Conservation (phyloP, 1,284 basidiomycete genomes). For the Cutaneotrichosporon cutaneum region DNA sequence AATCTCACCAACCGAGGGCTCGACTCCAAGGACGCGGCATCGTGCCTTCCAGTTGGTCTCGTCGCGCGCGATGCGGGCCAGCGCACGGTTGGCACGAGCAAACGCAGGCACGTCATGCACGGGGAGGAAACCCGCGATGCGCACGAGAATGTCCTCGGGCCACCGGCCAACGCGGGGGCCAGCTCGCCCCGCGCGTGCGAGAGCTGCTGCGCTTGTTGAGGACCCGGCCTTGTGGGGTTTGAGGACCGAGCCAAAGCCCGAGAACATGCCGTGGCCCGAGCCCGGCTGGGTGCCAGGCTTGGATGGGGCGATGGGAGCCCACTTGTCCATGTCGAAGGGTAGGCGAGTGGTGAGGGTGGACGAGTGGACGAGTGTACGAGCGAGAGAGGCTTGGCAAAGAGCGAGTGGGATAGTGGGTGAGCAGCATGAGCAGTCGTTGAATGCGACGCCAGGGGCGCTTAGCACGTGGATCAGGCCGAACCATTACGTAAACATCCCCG, state of each 20-base stretch:
- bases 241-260: slow-evolving; percentile 56
- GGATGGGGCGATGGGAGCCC: slow-evolving; percentile 46
- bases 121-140: slow-evolving; percentile 69
- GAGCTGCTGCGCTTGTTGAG: slow-evolving; percentile 21
- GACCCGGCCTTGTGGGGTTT: slow-evolving; percentile 56
- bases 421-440: too few relatives aligned
- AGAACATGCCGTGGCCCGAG: slow-evolving; percentile 61
- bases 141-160: slow-evolving; percentile 70
- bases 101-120: slow-evolving; percentile 76
- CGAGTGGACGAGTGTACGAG: not conserved
- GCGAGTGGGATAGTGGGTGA: too few relatives aligned
- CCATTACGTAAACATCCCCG: not conserved
- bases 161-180: slow-evolving; percentile 68
- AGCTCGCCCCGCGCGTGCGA: slow-evolving; percentile 26
- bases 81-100: slow-evolving; percentile 64
- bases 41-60: slow-evolving; percentile 72
- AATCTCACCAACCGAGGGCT: slow-evolving; percentile 26
- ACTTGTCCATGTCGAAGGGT: slow-evolving; percentile 37
- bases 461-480: not conserved
- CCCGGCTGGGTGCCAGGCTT: slow-evolving; percentile 32
- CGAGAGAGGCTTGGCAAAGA: not conserved
- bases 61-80: slow-evolving; percentile 64
- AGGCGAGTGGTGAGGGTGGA: not conserved
- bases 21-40: slow-evolving; percentile 63
- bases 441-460: too few relatives aligned